Percentiles rank a stretch among this genome's conserved stretches.
phyloP scores from a whole-genome alignment of 352 stramenopile species.

The Salisapilia sapeloensis region DNA sequence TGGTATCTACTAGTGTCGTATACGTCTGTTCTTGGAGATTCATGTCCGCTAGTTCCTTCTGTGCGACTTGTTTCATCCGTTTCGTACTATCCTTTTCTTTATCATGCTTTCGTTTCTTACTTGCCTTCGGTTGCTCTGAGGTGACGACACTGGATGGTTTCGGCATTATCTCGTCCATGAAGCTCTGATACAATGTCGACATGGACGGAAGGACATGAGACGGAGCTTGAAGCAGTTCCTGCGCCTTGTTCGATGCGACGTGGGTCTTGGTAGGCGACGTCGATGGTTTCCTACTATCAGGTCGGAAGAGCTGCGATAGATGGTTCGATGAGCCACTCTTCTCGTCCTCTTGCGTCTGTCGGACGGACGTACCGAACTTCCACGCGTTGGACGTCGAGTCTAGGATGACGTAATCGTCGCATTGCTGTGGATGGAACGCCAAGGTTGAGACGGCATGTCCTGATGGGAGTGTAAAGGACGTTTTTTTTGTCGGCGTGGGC shows the following conservation, averaged over 20 bases:
- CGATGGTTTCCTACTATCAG: too few species aligned
- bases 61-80: conserved; percentile 40
- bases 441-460: too few species aligned
- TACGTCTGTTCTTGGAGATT: conserved; percentile 47
- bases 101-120: conserved; percentile 27
- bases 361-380: conserved; percentile 23
- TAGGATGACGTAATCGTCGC: conserved; percentile 35
- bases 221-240: conserved; percentile 55
- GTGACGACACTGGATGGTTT: conserved; percentile 18
- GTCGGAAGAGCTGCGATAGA: too few species aligned
- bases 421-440: conserved; percentile 39
- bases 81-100: conserved; percentile 20
- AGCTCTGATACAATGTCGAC: conserved; percentile 65
- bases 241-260: conserved; percentile 6
- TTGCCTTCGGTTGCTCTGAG: conserved; percentile 6
- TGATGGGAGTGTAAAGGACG: too few species aligned
- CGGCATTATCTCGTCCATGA: conserved; percentile 77
- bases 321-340: too few species aligned
- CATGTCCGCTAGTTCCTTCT: conserved; percentile 43
- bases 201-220: conserved; percentile 72
- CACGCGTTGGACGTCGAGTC: conserved; percentile 37
- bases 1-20: conserved; percentile 45
- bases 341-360: too few species aligned
- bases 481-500: too few species aligned
- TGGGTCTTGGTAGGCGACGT: too few species aligned